A percentile compares a stretch with the other conserved stretches of the same genome.
Conservation (phyloP, 208 protist genomes). For the Trypanosoma mega region DNA sequence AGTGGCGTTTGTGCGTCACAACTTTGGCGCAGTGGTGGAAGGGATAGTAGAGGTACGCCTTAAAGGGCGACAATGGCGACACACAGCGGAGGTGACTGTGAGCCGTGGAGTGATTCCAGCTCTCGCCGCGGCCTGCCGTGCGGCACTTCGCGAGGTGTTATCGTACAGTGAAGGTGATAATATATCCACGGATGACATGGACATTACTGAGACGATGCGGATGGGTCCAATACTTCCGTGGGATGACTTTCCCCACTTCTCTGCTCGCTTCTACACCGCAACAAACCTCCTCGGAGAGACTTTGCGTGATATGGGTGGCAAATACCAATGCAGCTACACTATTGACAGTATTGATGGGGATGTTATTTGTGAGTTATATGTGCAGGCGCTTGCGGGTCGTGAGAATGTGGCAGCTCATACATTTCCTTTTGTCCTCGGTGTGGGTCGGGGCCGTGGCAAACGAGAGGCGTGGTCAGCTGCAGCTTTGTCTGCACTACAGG, state of each 20-base stretch:
- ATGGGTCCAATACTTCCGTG: slow-evolving; percentile 28
- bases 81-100: slow-evolving; percentile 8
- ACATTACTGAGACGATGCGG: no score
- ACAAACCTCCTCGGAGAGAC: slow-evolving; percentile 58
- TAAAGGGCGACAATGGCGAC: slow-evolving; percentile 8
- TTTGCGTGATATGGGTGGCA: slow-evolving; percentile 48
- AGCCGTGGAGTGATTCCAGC: slow-evolving; percentile 20
- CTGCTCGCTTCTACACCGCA: slow-evolving; percentile 50
- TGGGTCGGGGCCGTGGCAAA: slow-evolving; percentile 48
- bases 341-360: slow-evolving; percentile 14
- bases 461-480: slow-evolving; percentile 52
- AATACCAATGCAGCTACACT: slow-evolving; percentile 58
- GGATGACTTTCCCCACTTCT: slow-evolving; percentile 47
- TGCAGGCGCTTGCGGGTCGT: slow-evolving; percentile 13
- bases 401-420: slow-evolving; percentile 9
- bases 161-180: background rate
- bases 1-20: slow-evolving; percentile 16
- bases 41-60: slow-evolving; percentile 27
- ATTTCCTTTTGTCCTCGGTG: slow-evolving; percentile 38
- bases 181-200: no score
- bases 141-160: slow-evolving; percentile 13
- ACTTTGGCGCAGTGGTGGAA: slow-evolving; percentile 17
- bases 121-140: slow-evolving; percentile 4
- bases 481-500: slow-evolving; percentile 45
- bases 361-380: slow-evolving; percentile 24